Evolutionary conservation across 768 basidiomycete species (phyloP).

Genomic region (Panaeolus cyanescens): DNA sequence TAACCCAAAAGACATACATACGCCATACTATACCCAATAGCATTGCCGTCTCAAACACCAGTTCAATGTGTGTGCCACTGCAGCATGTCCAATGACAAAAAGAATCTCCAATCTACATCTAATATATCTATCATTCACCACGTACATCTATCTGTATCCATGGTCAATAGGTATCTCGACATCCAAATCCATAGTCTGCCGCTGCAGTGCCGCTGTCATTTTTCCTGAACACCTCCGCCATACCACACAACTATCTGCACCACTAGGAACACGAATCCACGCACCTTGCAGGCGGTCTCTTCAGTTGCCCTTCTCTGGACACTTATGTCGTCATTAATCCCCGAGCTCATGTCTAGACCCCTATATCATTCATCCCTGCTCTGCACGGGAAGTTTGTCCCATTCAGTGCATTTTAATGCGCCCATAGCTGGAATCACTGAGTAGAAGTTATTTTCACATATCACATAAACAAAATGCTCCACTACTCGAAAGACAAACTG

Average conservation of each 20-base stretch:
- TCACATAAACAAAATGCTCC: too few species aligned
- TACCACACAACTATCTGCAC: neutral
- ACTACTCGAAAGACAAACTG: too few species aligned
- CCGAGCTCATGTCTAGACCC: neutral
- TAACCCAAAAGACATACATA: neutral
- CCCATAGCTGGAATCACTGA: neutral
- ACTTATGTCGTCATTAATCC: neutral
- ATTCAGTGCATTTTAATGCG: neutral
- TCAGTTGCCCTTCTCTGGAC: neutral
- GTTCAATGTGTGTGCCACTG: neutral
- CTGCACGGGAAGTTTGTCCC: neutral
- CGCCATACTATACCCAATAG: neutral
- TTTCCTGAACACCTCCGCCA: neutral
- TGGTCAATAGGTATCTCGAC: neutral
- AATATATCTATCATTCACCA: neutral
- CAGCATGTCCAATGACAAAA: neutral
- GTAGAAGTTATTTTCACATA: neutral
- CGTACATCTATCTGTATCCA: neutral
- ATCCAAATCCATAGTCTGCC: neutral
- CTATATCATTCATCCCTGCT: neutral
- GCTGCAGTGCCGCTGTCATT: constrained; percentile 1
- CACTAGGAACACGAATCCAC: neutral
- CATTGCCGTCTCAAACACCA: neutral
- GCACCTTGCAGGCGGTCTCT: neutral
- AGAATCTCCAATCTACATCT: neutral